phyloP scores from a whole-genome alignment of 2,329 filamentous ascomycete species.

The Aspergillus sclerotialis region DNA sequence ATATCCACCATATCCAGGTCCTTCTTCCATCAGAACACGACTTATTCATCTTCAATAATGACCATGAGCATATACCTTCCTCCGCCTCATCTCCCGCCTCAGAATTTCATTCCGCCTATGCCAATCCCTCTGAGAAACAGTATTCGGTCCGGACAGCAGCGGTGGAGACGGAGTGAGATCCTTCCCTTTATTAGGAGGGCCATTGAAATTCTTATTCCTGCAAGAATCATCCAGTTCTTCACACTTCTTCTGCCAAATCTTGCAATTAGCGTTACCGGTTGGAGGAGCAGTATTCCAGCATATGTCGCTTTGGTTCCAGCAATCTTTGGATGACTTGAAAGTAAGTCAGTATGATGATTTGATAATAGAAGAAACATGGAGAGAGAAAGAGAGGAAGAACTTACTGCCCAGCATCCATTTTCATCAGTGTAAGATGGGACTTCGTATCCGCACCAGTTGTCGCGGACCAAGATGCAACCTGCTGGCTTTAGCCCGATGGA shows the following conservation, averaged over 20 bases:
- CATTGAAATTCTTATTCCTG: constrained; percentile 33
- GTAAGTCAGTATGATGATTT: background rate
- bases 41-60: background rate
- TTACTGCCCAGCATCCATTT: constrained; percentile 52
- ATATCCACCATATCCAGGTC: background rate
- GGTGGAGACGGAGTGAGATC: constrained; percentile 24
- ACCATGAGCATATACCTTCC: background rate
- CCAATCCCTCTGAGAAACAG: background rate
- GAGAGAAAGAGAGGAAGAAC: too few relatives aligned
- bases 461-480: constrained; percentile 58
- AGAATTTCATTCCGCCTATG: background rate
- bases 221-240: constrained; percentile 35
- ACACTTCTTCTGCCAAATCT: constrained; percentile 59
- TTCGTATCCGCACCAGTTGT: constrained; percentile 64
- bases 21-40: too few relatives aligned
- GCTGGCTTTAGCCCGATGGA: constrained; percentile 48
- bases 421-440: constrained; percentile 51
- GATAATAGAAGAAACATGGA: too few relatives aligned
- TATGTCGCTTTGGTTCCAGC: constrained; percentile 52
- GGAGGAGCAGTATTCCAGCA: constrained; percentile 57
- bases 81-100: background rate
- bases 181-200: constrained; percentile 38
- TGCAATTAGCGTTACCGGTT: constrained; percentile 54
- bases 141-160: constrained; percentile 2
- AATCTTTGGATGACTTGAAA: constrained; percentile 39